Percentiles rank a stretch among this genome's conserved stretches.
phyloP scores from a whole-genome alignment of 495 filamentous ascomycete genomes.

The Pseudevernia furfuracea region DNA sequence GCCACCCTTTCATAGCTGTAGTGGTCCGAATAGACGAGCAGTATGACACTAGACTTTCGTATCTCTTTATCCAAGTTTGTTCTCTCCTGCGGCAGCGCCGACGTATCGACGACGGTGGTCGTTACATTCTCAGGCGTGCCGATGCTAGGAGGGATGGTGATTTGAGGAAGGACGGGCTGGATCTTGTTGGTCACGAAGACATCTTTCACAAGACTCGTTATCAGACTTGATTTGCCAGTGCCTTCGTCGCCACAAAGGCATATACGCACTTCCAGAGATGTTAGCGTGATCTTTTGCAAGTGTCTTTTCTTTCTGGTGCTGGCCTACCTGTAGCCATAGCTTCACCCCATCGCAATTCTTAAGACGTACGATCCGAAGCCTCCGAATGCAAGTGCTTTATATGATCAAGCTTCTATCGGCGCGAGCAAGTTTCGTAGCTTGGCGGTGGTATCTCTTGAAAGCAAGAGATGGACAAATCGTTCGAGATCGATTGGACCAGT shows the following conservation, averaged over 20 bases:
- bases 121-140: conserved; percentile 91
- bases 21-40: conserved; percentile 96
- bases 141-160: conserved; percentile 82
- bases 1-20: conserved; percentile 98
- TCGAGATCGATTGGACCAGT: no score
- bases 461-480: conserved; percentile 9
- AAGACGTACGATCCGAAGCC: background rate
- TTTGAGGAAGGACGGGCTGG: conserved; percentile 84
- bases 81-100: conserved; percentile 86
- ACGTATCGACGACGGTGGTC: conserved; percentile 93
- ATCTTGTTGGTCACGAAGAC: conserved; percentile 90
- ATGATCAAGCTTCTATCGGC: background rate
- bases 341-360: background rate
- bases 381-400: background rate
- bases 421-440: background rate
- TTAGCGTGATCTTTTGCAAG: conserved; percentile 19
- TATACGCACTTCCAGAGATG: conserved; percentile 59
- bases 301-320: background rate
- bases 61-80: conserved; percentile 85
- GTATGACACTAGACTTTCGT: conserved; percentile 89
- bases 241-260: conserved; percentile 94
- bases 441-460: background rate
- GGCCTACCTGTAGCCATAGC: conserved; percentile 18
- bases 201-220: conserved; percentile 73
- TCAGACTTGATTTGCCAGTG: conserved; percentile 49